phyloP scores from a whole-genome alignment of 192 early-diverging fungal genomes.

The Entomortierella beljakovae region DNA sequence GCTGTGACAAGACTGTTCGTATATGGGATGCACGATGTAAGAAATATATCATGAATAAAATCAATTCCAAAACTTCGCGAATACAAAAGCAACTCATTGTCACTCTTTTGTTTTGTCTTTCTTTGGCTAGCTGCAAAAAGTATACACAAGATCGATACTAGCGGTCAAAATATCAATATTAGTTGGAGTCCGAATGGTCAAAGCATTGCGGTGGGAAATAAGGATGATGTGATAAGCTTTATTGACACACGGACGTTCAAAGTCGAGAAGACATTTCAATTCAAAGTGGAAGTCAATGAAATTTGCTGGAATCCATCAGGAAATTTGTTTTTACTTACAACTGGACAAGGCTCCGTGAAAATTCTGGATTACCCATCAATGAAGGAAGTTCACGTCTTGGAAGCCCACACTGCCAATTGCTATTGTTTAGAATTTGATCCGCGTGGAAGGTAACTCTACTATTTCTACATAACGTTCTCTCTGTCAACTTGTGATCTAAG shows the following conservation, averaged over 20 bases:
- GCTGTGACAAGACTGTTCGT: constrained; percentile 80
- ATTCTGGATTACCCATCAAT: constrained; percentile 77
- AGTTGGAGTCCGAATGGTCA: constrained; percentile 85
- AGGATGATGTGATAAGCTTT: constrained; percentile 83
- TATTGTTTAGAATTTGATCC: constrained; percentile 88
- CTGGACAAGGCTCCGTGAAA: constrained; percentile 77
- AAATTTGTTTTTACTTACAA: constrained; percentile 81
- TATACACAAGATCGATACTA: constrained; percentile 69
- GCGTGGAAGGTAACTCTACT: constrained; percentile 58
- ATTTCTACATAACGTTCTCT: not conserved
- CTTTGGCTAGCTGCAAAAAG: constrained; percentile 65
- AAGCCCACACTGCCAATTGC: constrained; percentile 84
- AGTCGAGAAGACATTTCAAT: constrained; percentile 20
- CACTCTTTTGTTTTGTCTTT: constrained; percentile 8
- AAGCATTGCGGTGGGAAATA: constrained; percentile 85
- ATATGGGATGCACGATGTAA: constrained; percentile 85
- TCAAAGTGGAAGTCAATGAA: constrained; percentile 72
- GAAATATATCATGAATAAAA: constrained; percentile 3
- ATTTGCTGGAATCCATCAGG: constrained; percentile 83
- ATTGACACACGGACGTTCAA: constrained; percentile 73
- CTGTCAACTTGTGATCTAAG: too few relatives aligned
- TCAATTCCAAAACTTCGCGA: not conserved
- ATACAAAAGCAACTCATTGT: not conserved
- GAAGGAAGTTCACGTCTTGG: constrained; percentile 61
- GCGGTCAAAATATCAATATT: constrained; percentile 89